Evolutionary conservation across 2,329 filamentous ascomycete species (phyloP).

Genomic region (Pleomassaria siparia): DNA sequence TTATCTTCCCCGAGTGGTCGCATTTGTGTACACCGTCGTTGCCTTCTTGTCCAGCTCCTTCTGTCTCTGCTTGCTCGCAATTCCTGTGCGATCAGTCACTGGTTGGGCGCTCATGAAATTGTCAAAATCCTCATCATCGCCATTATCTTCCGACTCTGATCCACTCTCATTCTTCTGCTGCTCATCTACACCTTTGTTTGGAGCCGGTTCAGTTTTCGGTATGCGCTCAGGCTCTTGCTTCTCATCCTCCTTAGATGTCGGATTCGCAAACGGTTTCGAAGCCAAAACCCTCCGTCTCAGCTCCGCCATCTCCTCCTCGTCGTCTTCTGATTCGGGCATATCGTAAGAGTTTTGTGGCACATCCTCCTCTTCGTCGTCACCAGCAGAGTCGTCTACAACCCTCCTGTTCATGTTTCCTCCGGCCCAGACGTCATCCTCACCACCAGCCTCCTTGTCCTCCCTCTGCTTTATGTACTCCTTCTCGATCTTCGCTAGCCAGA

Average conservation of each 20-base stretch:
- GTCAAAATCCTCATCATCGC: conserved; percentile 80
- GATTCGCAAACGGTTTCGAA: conserved; percentile 82
- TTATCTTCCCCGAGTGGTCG: too few relatives aligned
- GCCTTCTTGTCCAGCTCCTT: conserved; percentile 43
- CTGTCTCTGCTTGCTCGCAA: conserved; percentile 60
- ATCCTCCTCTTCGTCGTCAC: conserved; percentile 45
- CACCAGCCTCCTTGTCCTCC: conserved; percentile 60
- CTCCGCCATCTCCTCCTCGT: conserved; percentile 91
- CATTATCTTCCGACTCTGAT: conserved; percentile 61
- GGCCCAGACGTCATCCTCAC: conserved; percentile 78
- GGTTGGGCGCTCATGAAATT: conserved; percentile 90
- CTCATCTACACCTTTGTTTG: conserved; percentile 52
- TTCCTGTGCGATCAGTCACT: conserved; percentile 82
- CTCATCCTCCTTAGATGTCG: conserved; percentile 34
- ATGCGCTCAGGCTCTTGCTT: conserved; percentile 65
- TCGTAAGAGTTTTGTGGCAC: conserved; percentile 68
- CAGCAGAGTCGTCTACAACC: conserved; percentile 44
- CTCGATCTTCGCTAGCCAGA: conserved; percentile 88
- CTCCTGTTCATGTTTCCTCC: conserved; percentile 82
- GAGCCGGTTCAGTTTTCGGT: conserved; percentile 53
- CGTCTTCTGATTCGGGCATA: conserved; percentile 72
- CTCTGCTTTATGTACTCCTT: conserved; percentile 83
- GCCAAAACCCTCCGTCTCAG: conserved; percentile 86
- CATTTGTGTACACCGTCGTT: conserved; percentile 30
- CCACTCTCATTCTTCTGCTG: conserved; percentile 68